Evolutionary conservation across 192 early-diverging fungal species (phyloP).

Genomic region (Spizellomyces punctatus): DNA sequence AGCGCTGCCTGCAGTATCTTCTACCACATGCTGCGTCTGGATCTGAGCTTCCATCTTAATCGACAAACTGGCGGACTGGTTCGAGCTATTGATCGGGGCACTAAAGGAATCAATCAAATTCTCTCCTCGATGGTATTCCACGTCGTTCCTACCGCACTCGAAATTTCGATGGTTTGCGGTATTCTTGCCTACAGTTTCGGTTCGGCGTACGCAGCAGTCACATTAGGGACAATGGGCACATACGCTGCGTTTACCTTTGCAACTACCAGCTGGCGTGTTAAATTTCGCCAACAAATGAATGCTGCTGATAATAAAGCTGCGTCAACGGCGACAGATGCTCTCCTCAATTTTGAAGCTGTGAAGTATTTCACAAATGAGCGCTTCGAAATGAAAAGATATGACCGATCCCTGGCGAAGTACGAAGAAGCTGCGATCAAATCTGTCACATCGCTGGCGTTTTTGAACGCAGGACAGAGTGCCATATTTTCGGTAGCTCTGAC

Average conservation of each 20-base stretch:
- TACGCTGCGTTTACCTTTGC: slow-evolving; percentile 60
- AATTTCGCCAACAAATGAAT: slow-evolving; percentile 87
- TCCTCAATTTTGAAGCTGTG: slow-evolving; percentile 98
- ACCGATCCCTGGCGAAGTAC: slow-evolving; percentile 85
- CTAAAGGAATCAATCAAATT: slow-evolving; percentile 95
- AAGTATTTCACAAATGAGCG: slow-evolving; percentile 96
- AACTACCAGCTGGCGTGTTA: slow-evolving; percentile 83
- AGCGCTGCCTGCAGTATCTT: slow-evolving; percentile 86
- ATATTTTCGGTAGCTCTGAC: slow-evolving; percentile 95
- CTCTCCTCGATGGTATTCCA: slow-evolving; percentile 95
- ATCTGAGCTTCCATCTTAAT: slow-evolving; percentile 89
- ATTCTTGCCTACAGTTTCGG: slow-evolving; percentile 83
- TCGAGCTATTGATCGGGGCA: slow-evolving; percentile 89
- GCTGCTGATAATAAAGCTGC: slow-evolving; percentile 95
- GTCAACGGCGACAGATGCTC: slow-evolving; percentile 89
- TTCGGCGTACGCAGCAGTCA: slow-evolving; percentile 79
- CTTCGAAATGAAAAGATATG: slow-evolving; percentile 88
- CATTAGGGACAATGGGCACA: slow-evolving; percentile 67
- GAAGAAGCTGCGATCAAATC: slow-evolving; percentile 93
- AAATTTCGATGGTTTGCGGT: slow-evolving; percentile 93
- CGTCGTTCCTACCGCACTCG: slow-evolving; percentile 89
- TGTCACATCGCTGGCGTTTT: slow-evolving; percentile 79
- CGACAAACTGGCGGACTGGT: slow-evolving; percentile 97
- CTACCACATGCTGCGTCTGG: slow-evolving; percentile 84
- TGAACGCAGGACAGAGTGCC: slow-evolving; percentile 95